A percentile compares a stretch with the other conserved stretches of the same genome.
These are phyloP conservation scores for Clathrus columnatus DNA, from an alignment of 768 basidiomycete species.

Conservation along the genomic window DNA sequence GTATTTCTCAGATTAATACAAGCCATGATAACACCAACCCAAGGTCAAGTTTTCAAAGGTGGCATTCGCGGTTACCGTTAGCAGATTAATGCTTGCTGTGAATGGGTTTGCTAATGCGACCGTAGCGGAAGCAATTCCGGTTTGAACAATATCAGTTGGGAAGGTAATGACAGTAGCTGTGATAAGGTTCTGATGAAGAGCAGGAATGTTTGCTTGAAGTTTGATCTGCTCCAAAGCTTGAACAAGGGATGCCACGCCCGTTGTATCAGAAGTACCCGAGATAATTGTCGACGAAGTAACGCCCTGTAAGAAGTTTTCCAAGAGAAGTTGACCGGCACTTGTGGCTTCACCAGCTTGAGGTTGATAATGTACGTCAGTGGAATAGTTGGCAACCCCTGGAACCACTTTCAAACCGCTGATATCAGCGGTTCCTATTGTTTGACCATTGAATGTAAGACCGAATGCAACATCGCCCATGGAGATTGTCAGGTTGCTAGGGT, in stretches of 20 bases:
- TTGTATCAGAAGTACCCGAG: slow-evolving; percentile 44
- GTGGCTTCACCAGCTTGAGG: slow-evolving; percentile 43
- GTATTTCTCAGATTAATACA: not conserved
- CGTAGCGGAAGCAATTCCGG: slow-evolving; percentile 47
- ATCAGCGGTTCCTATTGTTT: slow-evolving; percentile 17
- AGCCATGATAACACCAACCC: slow-evolving; percentile 22
- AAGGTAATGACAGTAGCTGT: slow-evolving; percentile 46
- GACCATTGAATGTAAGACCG: slow-evolving; percentile 36
- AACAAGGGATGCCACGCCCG: slow-evolving; percentile 52
- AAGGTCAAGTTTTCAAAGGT: slow-evolving; percentile 47
- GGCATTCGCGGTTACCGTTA: slow-evolving; percentile 45
- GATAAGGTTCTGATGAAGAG: slow-evolving; percentile 54
- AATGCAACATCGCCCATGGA: slow-evolving; percentile 61
- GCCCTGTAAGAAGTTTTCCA: slow-evolving; percentile 66
- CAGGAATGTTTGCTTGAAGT: slow-evolving; percentile 53
- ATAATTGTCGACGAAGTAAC: slow-evolving; percentile 47
- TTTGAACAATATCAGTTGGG: slow-evolving; percentile 52
- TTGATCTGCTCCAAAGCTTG: slow-evolving; percentile 51
- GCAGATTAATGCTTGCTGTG: slow-evolving; percentile 59
- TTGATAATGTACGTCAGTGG: slow-evolving; percentile 55
- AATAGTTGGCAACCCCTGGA: slow-evolving; percentile 48
- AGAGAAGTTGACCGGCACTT: slow-evolving; percentile 42
- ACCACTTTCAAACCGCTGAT: slow-evolving; percentile 44
- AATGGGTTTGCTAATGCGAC: slow-evolving; percentile 62
- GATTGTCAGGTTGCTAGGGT: slow-evolving; percentile 46